Percentiles rank a stretch among this genome's conserved stretches.
phyloP scores from a whole-genome alignment of 192 early-diverging fungal species.

The Spizellomyces punctatus region DNA sequence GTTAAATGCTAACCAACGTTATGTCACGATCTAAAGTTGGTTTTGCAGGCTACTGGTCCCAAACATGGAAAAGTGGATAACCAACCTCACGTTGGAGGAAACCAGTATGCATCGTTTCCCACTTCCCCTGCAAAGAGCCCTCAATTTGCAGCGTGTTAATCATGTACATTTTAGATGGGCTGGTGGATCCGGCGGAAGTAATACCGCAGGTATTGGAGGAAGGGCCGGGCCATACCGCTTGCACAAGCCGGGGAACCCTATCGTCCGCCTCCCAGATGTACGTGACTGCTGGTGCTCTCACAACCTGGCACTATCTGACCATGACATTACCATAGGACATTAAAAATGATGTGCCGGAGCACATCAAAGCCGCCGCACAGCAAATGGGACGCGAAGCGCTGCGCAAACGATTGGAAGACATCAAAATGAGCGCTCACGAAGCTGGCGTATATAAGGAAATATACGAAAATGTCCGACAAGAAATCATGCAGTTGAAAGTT shows the following conservation, averaged over 20 bases:
- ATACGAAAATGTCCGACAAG: slow-evolving; percentile 59
- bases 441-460: slow-evolving; percentile 44
- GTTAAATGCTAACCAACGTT: not conserved
- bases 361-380: slow-evolving; percentile 45
- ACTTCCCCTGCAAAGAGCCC: too few species aligned
- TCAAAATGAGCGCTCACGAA: slow-evolving; percentile 75
- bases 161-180: slow-evolving; percentile 12
- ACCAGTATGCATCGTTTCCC: slow-evolving; percentile 14
- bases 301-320: too few species aligned
- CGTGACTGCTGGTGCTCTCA: too few species aligned
- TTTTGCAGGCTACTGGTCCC: slow-evolving; percentile 21
- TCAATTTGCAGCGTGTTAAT: too few species aligned
- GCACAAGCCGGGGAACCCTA: slow-evolving; percentile 40
- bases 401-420: slow-evolving; percentile 64
- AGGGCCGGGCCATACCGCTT: slow-evolving; percentile 50
- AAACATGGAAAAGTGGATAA: slow-evolving; percentile 51
- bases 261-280: slow-evolving; percentile 50
- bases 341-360: slow-evolving; percentile 51
- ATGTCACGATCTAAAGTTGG: not conserved
- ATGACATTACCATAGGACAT: slow-evolving; percentile 39
- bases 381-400: slow-evolving; percentile 76
- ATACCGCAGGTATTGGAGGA: slow-evolving; percentile 53
- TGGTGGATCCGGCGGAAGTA: slow-evolving; percentile 51
- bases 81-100: slow-evolving; percentile 49
- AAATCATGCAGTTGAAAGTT: slow-evolving; percentile 73